Base-by-base conservation (phyloP, 1,284 basidiomycete genomes). In the Phlebopus sp. region DNA sequence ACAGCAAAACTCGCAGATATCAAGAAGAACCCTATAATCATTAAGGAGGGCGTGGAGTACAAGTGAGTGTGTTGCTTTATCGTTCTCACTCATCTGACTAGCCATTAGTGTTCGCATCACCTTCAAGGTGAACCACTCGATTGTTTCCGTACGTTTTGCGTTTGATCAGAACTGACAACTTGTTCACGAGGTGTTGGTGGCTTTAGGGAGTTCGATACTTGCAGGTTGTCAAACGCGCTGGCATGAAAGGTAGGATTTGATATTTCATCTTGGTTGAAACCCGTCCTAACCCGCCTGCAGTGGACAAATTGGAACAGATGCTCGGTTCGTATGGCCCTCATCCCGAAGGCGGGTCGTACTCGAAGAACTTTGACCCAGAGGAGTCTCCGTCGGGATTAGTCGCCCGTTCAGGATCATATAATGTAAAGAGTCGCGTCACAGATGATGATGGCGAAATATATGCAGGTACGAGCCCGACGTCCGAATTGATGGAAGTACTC, bases 241-340 rank as follows among this genome's bases (percentile, higher is more conserved):
- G 87, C 25, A 45, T 92, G 27, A 80, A 69, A 69, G 85, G 89
- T 87, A 52, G 52, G 59, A 44, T 47, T 15, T 18, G 32, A 13
- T 15, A 13, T n/a, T n/a, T n/a, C 13, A 11, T 48, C 23, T 37
- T 32, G 7, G 31, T 42, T 13, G 44, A 42, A 36, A 36, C 10
- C 19, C 35, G 48, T 38, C 27, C 35, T 53, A 58, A 52, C 47
- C 40, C 41, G 39, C 30, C 21, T 42, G 37, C 46, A 91, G 91
- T 93, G 57, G 92, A 92, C 67, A 92, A 88, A 68, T 66, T 92
- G 61, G 91, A 94, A 59, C 81, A 90, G 61, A 95, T 95, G 92
- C 79, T 94, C 30, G 92, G 92, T 23, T 92, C 90, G 2, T 95
- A 90, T 66, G 85, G 88, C 5, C 84, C 86, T 21, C 68, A 75